Evolutionary conservation across 352 stramenopile genomes (phyloP).

Genomic region (Phytophthora multivora): DNA sequence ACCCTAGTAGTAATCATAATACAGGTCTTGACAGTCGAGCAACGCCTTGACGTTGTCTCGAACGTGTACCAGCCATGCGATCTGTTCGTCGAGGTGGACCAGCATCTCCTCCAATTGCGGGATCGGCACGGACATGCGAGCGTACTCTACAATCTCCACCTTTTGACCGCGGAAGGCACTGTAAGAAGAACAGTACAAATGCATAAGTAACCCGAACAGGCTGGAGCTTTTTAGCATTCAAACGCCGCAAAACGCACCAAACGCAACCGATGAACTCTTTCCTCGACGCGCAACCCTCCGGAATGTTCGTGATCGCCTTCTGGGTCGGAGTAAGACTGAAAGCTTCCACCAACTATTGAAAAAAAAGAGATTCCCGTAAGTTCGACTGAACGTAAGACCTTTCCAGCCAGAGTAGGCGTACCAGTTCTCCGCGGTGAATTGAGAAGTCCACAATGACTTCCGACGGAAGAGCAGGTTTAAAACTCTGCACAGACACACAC

Average conservation of each 20-base stretch:
- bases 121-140: slow-evolving; percentile 67
- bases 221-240: neutral
- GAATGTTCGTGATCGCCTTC: slow-evolving; percentile 57
- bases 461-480: slow-evolving; percentile 69
- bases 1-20: slow-evolving; percentile 39
- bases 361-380: neutral
- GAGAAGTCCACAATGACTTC: slow-evolving; percentile 87
- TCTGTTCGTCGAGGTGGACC: slow-evolving; percentile 63
- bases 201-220: neutral
- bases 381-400: neutral
- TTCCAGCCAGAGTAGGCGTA: slow-evolving; percentile 23
- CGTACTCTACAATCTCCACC: slow-evolving; percentile 82
- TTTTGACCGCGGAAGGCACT: slow-evolving; percentile 77
- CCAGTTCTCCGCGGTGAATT: slow-evolving; percentile 79
- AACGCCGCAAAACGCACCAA: slow-evolving; percentile 48
- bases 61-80: slow-evolving; percentile 66
- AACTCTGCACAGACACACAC: slow-evolving; percentile 32
- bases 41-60: slow-evolving; percentile 79
- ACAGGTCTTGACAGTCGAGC: slow-evolving; percentile 62
- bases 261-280: slow-evolving; percentile 84
- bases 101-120: slow-evolving; percentile 85
- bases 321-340: slow-evolving; percentile 66
- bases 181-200: neutral
- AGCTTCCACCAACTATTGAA: slow-evolving; percentile 69
- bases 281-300: slow-evolving; percentile 67